Percentiles rank a stretch among this genome's conserved stretches.
Conservation (phyloP, 1,139 yeast genomes). For the Taiozyma onychis region DNA sequence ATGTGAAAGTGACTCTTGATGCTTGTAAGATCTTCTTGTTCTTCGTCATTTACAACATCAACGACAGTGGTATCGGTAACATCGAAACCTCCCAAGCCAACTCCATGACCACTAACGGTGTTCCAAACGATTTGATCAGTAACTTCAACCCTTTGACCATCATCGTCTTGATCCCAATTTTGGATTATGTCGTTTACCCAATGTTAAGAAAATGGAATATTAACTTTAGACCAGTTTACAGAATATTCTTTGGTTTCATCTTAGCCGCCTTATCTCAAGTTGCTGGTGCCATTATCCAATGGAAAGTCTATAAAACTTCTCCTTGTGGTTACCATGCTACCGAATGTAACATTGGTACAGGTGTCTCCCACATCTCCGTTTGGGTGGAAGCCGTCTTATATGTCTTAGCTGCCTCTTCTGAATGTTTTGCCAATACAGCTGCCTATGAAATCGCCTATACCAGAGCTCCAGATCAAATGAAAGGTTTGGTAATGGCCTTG, state of each 20-base stretch:
- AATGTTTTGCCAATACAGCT: constrained; percentile 63
- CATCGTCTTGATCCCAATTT: constrained; percentile 57
- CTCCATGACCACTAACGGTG: constrained; percentile 58
- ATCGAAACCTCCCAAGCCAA: constrained; percentile 63
- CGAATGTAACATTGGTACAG: constrained; percentile 39
- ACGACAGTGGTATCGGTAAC: constrained; percentile 62
- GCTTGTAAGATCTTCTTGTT: constrained; percentile 61
- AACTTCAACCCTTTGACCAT: constrained; percentile 66
- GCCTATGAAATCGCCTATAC: constrained; percentile 70
- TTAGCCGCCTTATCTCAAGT: constrained; percentile 67
- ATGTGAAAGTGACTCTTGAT: constrained; percentile 49
- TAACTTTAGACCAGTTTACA: constrained; percentile 62
- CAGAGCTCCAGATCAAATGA: constrained; percentile 62
- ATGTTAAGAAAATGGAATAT: constrained; percentile 47
- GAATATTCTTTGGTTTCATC: constrained; percentile 72
- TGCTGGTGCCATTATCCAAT: constrained; percentile 79
- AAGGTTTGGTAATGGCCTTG: constrained; percentile 62
- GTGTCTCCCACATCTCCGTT: constrained; percentile 47
- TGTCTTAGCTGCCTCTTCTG: constrained; percentile 56
- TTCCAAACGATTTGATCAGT: constrained; percentile 66
- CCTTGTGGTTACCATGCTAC: constrained; percentile 58
- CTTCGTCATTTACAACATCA: constrained; percentile 55
- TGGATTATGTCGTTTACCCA: constrained; percentile 56
- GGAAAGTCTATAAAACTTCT: constrained; percentile 62
- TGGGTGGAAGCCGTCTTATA: constrained; percentile 50